phyloP scores from a whole-genome alignment of 352 stramenopile genomes.

The Globisporangium nagaii region DNA sequence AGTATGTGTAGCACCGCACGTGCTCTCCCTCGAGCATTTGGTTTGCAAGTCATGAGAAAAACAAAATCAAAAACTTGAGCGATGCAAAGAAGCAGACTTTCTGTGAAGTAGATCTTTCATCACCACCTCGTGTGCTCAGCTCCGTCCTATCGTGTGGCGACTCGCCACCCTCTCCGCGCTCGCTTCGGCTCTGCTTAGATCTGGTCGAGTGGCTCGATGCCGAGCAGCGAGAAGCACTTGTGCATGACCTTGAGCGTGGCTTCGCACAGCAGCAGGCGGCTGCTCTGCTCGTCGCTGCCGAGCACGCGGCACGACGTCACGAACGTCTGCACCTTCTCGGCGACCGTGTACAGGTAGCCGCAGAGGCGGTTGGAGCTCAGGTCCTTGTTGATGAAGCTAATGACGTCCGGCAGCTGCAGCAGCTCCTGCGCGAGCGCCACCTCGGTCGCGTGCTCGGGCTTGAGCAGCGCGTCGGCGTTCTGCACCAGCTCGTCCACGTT shows the following conservation, averaged over 20 bases:
- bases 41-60: too few species aligned
- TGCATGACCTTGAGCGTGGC: constrained; percentile 95
- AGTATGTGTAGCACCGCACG: too few species aligned
- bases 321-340: constrained; percentile 97
- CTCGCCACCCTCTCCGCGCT: too few species aligned
- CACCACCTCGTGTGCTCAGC: too few species aligned
- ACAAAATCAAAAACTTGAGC: too few species aligned
- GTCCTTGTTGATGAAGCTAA: constrained; percentile 92
- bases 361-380: constrained; percentile 97
- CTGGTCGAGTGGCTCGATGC: constrained; percentile 91
- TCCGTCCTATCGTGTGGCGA: too few species aligned
- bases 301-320: constrained; percentile 98
- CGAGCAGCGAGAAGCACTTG: constrained; percentile 90
- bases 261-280: constrained; percentile 94
- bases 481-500: constrained; percentile 69
- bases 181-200: constrained; percentile 70
- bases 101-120: too few species aligned
- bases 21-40: too few species aligned
- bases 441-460: constrained; percentile 80
- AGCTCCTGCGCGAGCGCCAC: constrained; percentile 92
- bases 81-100: too few species aligned
- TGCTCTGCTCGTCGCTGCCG: constrained; percentile 92
- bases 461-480: constrained; percentile 48
- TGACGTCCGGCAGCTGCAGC: constrained; percentile 94
- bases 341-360: constrained; percentile 97